Percentiles rank a stretch among this genome's conserved stretches.
Evolutionary conservation across 1,284 basidiomycete species (phyloP).

Genomic region (Marasmius sp.): DNA sequence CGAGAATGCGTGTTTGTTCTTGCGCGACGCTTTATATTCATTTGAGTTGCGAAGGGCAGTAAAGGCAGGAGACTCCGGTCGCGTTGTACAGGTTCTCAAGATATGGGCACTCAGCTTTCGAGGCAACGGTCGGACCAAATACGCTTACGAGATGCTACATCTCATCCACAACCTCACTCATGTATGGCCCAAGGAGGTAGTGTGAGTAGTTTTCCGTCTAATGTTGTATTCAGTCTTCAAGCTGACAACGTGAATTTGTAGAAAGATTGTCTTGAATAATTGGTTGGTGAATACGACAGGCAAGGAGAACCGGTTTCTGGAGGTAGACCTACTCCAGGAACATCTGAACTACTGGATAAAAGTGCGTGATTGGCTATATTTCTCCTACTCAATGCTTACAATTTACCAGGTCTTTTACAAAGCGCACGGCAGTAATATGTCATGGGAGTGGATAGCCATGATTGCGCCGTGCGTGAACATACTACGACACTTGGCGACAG

Average conservation of each 20-base stretch:
- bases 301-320: slow-evolving; percentile 21
- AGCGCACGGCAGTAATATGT: slow-evolving; percentile 26
- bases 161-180: slow-evolving; percentile 35
- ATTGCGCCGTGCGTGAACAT: slow-evolving; percentile 34
- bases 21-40: slow-evolving; percentile 32
- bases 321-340: slow-evolving; percentile 39
- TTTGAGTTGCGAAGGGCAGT: slow-evolving; percentile 26
- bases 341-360: slow-evolving; percentile 40
- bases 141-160: slow-evolving; percentile 38
- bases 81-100: no score
- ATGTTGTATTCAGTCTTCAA: no score
- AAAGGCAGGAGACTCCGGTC: slow-evolving; percentile 31
- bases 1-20: slow-evolving; percentile 33
- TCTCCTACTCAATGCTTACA: no score
- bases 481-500: slow-evolving; percentile 27
- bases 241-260: slow-evolving; percentile 16
- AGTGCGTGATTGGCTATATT: no score
- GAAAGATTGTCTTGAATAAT: slow-evolving; percentile 32
- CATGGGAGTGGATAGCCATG: slow-evolving; percentile 4
- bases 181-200: slow-evolving; percentile 35
- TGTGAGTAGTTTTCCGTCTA: no score
- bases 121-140: slow-evolving; percentile 23
- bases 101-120: slow-evolving; percentile 29
- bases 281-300: slow-evolving; percentile 39
- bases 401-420: slow-evolving; percentile 27